A percentile compares a stretch with the other conserved stretches of the same genome.
Conservation (phyloP, 2,329 filamentous ascomycete genomes). For the Clonostachys rosea region DNA sequence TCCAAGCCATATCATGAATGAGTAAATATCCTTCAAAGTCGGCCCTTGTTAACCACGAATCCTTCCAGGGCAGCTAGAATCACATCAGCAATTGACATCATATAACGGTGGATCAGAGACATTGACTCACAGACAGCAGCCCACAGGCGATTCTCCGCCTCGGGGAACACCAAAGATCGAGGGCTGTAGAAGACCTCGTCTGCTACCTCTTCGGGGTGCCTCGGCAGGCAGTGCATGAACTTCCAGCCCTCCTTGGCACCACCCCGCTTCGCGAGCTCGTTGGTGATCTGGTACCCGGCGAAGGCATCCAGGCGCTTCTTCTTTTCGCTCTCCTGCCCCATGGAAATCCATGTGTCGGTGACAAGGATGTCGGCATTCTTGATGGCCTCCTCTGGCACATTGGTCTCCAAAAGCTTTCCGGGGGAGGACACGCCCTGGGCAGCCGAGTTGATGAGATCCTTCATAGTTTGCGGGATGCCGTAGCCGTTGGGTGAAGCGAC, state of each 20-base stretch:
- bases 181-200: constrained; percentile 93
- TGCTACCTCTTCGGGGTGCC: constrained; percentile 86
- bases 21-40: constrained; percentile 42
- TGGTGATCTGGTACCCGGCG: constrained; percentile 85
- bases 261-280: constrained; percentile 75
- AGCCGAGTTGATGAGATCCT: constrained; percentile 63
- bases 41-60: constrained; percentile 93
- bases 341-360: constrained; percentile 97
- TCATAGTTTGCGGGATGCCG: constrained; percentile 73
- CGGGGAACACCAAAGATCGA: constrained; percentile 82
- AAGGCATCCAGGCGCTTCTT: constrained; percentile 76
- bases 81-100: background rate
- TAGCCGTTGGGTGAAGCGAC: constrained; percentile 87
- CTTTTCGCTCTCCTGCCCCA: constrained; percentile 91
- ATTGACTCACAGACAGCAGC: constrained; percentile 66
- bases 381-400: constrained; percentile 77
- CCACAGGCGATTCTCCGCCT: constrained; percentile 94
- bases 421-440: constrained; percentile 50
- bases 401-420: constrained; percentile 71
- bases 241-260: constrained; percentile 88
- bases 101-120: background rate
- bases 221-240: constrained; percentile 97
- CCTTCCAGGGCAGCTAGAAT: constrained; percentile 67
- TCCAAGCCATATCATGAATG: constrained; percentile 1
- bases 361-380: constrained; percentile 85